Conservation (phyloP, 2,329 filamentous ascomycete species). For the Bipolaris victoriae region DNA sequence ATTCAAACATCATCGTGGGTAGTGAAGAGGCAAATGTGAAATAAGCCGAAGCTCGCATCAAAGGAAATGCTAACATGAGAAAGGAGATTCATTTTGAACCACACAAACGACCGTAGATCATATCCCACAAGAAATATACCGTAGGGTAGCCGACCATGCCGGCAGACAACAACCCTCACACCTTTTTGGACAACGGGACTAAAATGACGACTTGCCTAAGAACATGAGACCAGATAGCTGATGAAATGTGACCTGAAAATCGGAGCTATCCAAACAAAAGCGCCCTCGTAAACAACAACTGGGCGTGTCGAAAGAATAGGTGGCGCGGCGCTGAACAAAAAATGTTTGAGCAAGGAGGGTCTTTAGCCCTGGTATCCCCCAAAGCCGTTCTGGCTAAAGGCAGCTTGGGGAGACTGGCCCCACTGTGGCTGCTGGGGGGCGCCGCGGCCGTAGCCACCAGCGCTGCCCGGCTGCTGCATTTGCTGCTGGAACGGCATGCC, state of each 20-base stretch:
- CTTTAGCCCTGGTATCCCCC: constrained; percentile 65
- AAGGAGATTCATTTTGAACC: constrained; percentile 38
- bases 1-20: constrained; percentile 36
- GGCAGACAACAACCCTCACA: constrained; percentile 26
- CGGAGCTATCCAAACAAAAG: constrained; percentile 45
- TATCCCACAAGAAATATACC: constrained; percentile 35
- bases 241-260: constrained; percentile 39
- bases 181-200: constrained; percentile 36
- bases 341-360: constrained; percentile 25
- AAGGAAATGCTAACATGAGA: constrained; percentile 22
- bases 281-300: constrained; percentile 44
- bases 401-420: constrained; percentile 57
- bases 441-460: constrained; percentile 84
- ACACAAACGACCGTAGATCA: constrained; percentile 29
- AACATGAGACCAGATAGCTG: constrained; percentile 42
- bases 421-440: constrained; percentile 61
- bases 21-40: constrained; percentile 22
- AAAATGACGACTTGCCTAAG: constrained; percentile 36
- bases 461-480: constrained; percentile 63
- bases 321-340: constrained; percentile 38
- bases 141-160: constrained; percentile 32
- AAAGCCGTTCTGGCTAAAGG: constrained; percentile 61
- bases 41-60: constrained; percentile 18
- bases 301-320: constrained; percentile 43
- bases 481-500: constrained; percentile 55